These are phyloP conservation scores for Elongisporangium prolatum DNA, from an alignment of 352 stramenopile species.

Conservation along the genomic window DNA sequence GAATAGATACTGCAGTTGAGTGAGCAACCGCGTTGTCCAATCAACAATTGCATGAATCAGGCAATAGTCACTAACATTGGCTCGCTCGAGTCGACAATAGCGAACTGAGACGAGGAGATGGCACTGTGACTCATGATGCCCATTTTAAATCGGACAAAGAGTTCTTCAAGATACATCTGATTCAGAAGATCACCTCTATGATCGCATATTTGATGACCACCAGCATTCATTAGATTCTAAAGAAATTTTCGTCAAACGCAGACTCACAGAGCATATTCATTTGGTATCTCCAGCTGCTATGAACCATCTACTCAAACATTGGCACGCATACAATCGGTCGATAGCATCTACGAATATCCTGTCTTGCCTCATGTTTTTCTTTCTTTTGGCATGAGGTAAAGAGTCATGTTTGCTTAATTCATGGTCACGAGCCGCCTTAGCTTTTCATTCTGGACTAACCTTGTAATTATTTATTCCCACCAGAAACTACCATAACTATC, in stretches of 20 bases:
- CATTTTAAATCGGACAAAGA: background rate
- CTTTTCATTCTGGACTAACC: no score
- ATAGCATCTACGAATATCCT: background rate
- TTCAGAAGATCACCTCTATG: background rate
- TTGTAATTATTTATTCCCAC: background rate
- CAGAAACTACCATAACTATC: background rate
- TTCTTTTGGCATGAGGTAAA: background rate
- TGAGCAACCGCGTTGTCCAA: background rate
- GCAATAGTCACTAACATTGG: no score
- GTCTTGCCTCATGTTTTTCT: background rate
- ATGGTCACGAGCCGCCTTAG: background rate
- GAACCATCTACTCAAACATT: background rate
- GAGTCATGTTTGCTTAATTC: background rate
- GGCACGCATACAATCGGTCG: background rate
- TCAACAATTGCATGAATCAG: background rate
- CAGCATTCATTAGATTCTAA: background rate
- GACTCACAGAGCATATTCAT: background rate
- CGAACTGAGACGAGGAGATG: background rate
- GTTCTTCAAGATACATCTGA: background rate
- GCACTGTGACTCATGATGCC: background rate
- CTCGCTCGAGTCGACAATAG: background rate
- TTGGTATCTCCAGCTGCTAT: background rate
- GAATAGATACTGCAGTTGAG: background rate
- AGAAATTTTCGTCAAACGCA: background rate
- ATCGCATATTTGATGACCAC: background rate